A percentile compares a stretch with the other conserved stretches of the same genome.
Evolutionary conservation across 306 rosid genomes (phyloP).

Genomic region (Lathyrus oleraceus): DNA sequence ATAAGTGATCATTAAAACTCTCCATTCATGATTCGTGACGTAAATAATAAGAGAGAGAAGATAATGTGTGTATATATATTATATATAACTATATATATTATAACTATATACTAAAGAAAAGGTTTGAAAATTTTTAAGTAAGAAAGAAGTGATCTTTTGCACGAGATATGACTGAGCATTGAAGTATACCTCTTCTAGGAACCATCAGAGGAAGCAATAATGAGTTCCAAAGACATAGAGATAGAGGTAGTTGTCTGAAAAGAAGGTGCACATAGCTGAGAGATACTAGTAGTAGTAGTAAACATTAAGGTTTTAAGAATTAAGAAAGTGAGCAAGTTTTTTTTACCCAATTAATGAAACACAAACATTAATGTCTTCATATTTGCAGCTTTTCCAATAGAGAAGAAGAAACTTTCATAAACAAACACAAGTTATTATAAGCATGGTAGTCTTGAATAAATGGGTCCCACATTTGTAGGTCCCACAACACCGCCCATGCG

Average conservation of each 20-base stretch:
- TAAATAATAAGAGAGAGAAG: too few species aligned
- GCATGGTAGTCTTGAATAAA: constrained; percentile 35
- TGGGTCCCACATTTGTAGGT: constrained; percentile 44
- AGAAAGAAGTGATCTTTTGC: constrained; percentile 35
- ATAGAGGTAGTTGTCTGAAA: constrained; percentile 12
- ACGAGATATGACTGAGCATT: constrained; percentile 39
- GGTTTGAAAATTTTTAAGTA: background rate
- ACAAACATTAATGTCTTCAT: constrained; percentile 25
- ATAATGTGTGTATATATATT: too few species aligned
- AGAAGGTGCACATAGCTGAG: background rate
- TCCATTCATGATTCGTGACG: too few species aligned
- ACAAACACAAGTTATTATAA: background rate
- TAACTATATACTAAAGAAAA: too few species aligned
- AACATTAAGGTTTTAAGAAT: constrained; percentile 9
- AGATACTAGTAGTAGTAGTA: background rate
- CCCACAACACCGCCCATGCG: constrained; percentile 84
- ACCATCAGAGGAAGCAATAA: constrained; percentile 36
- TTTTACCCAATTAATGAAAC: constrained; percentile 37
- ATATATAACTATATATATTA: too few species aligned
- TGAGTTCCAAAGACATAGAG: constrained; percentile 35
- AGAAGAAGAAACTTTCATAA: background rate
- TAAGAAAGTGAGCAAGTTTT: background rate
- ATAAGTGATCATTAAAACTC: too few species aligned
- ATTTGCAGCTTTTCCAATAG: constrained; percentile 37
- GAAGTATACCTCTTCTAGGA: constrained; percentile 39